Conservation (phyloP, 1,284 basidiomycete genomes). For the Heterobasidion annosum region DNA sequence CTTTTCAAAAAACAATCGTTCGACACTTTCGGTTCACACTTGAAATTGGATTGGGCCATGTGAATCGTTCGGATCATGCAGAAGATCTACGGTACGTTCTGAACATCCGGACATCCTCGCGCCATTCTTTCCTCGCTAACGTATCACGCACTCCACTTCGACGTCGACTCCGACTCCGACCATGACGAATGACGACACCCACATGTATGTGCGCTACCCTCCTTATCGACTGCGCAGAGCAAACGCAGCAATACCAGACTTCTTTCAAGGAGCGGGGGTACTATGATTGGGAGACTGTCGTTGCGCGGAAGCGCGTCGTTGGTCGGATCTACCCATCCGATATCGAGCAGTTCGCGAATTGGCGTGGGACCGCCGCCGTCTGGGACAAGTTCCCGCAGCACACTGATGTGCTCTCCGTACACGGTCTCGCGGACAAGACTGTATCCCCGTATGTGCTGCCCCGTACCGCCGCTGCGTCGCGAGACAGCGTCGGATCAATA, state of each 20-base stretch:
- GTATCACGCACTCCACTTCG: too few species aligned
- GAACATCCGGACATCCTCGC: too few species aligned
- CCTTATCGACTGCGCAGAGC: conserved; percentile 5
- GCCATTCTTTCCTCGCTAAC: too few species aligned
- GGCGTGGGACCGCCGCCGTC: conserved; percentile 49
- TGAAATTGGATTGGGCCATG: background rate
- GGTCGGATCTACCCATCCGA: conserved; percentile 48
- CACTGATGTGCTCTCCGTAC: conserved; percentile 58
- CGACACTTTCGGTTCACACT: conserved; percentile 5
- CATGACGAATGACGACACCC: too few species aligned
- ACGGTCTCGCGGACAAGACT: conserved; percentile 53
- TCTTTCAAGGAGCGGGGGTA: conserved; percentile 45
- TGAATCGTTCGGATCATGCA: conserved; percentile 6
- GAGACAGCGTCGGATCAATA: background rate
- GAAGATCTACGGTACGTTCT: conserved; percentile 11
- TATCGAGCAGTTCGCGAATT: conserved; percentile 46
- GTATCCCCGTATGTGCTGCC: conserved; percentile 52
- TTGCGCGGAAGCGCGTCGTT: conserved; percentile 48
- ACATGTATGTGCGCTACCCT: too few species aligned
- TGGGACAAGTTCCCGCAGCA: conserved; percentile 52
- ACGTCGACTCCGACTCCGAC: too few species aligned
- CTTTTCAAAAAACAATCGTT: background rate
- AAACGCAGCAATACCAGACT: conserved; percentile 23
- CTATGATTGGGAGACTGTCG: conserved; percentile 46
- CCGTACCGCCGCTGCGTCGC: background rate